Conservation (phyloP, 352 stramenopile species). For the Globisporangium canariense region DNA sequence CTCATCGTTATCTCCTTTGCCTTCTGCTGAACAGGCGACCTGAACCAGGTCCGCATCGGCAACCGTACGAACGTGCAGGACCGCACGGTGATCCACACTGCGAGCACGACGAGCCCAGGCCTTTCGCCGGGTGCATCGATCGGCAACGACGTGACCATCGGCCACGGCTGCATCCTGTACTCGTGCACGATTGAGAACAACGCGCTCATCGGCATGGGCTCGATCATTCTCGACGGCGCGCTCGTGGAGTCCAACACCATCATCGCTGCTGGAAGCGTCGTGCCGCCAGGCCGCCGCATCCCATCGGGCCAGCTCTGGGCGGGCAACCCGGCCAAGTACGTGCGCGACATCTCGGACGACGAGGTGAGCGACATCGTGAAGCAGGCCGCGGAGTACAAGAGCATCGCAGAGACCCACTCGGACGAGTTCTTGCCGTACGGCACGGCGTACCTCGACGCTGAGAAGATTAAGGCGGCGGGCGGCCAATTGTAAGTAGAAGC, state of each 20-base stretch:
- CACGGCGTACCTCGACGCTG: conserved; percentile 85
- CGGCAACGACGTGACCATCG: conserved; percentile 95
- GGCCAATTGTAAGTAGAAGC: conserved; percentile 67
- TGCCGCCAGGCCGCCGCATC: conserved; percentile 86
- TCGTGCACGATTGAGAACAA: conserved; percentile 96
- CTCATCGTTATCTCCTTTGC: background rate
- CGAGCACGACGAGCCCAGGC: conserved; percentile 72
- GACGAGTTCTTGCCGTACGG: conserved; percentile 89
- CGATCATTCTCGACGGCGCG: conserved; percentile 91
- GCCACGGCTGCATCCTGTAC: conserved; percentile 94
- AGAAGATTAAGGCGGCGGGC: conserved; percentile 82
- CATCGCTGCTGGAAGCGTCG: conserved; percentile 93
- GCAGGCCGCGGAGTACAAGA: conserved; percentile 83
- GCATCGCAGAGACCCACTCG: conserved; percentile 81
- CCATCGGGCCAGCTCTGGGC: conserved; percentile 93
- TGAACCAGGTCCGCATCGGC: conserved; percentile 92
- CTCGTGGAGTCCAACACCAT: conserved; percentile 94
- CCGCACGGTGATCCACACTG: conserved; percentile 92
- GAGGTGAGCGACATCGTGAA: conserved; percentile 89
- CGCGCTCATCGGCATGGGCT: conserved; percentile 95
- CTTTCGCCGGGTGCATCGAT: conserved; percentile 88
- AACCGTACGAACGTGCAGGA: conserved; percentile 97
- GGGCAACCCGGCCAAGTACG: conserved; percentile 95
- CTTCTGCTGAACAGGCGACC: conserved; percentile 44
- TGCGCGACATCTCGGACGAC: conserved; percentile 91